A percentile compares a stretch with the other conserved stretches of the same genome.
Evolutionary conservation across 2,329 filamentous ascomycete genomes (phyloP).

Genomic region (Phyllosticta citrichinensis): DNA sequence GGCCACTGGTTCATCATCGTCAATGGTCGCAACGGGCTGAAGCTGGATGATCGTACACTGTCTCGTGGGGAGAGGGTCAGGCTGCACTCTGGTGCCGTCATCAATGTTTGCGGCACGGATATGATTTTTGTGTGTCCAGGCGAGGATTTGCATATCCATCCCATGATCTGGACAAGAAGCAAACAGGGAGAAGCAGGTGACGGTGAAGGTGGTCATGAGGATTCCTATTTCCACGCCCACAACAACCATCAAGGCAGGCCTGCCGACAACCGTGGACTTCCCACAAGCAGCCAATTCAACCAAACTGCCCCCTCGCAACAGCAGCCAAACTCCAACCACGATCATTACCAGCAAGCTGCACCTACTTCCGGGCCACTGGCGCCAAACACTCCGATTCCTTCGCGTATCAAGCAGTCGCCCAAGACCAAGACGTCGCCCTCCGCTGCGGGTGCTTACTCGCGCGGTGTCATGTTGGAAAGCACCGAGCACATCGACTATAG

Average conservation of each 20-base stretch:
- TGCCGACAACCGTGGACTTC: not conserved
- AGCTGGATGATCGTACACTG: constrained; percentile 64
- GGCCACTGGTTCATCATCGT: constrained; percentile 73
- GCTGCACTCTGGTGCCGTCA: constrained; percentile 76
- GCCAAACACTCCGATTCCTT: constrained; percentile 24
- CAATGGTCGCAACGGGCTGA: constrained; percentile 84
- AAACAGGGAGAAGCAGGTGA: constrained; percentile 32
- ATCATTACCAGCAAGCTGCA: constrained; percentile 5
- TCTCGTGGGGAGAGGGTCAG: constrained; percentile 56
- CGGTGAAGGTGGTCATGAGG: constrained; percentile 18
- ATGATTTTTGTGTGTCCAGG: constrained; percentile 98
- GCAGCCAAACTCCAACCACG: constrained; percentile 8
- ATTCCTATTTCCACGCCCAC: constrained; percentile 2
- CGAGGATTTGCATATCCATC: constrained; percentile 59
- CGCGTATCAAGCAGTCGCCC: constrained; percentile 25
- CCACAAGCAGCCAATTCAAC: constrained; percentile 21
- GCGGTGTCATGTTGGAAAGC: constrained; percentile 42
- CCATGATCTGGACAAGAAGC: constrained; percentile 48
- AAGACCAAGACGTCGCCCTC: constrained; percentile 37
- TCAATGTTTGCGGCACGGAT: constrained; percentile 85
- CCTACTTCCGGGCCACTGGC: constrained; percentile 6
- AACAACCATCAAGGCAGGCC: constrained; percentile 16
- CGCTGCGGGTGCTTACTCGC: constrained; percentile 28
- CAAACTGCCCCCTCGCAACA: constrained; percentile 1
- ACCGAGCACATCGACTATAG: constrained; percentile 62